phyloP scores from a whole-genome alignment of 176 grass and related monocot genomes.

The Aechmea fasciata region DNA sequence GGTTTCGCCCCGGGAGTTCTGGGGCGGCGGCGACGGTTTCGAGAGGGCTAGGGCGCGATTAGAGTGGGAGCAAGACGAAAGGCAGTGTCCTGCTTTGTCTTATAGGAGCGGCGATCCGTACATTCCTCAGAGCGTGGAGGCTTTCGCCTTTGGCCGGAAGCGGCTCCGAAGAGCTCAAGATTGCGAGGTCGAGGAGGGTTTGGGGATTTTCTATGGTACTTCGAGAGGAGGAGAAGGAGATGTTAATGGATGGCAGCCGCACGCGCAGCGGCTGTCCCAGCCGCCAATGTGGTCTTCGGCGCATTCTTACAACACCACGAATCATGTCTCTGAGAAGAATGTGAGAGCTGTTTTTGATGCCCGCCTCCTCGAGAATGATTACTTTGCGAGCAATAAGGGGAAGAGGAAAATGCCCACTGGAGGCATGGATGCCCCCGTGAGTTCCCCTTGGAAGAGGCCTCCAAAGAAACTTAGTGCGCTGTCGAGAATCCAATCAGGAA shows the following conservation, averaged over 20 bases:
- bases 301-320: background rate
- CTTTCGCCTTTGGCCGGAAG: background rate
- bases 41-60: slow-evolving; percentile 17
- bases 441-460: slow-evolving; percentile 13
- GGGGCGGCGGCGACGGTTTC: background rate
- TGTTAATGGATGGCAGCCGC: background rate
- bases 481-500: slow-evolving; percentile 31
- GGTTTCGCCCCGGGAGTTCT: background rate
- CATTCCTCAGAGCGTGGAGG: background rate
- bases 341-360: slow-evolving; percentile 1
- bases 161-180: slow-evolving; percentile 10
- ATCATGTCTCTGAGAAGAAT: slow-evolving; percentile 18
- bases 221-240: background rate
- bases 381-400: slow-evolving; percentile 31
- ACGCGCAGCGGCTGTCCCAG: background rate
- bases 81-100: background rate
- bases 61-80: slow-evolving; percentile 14
- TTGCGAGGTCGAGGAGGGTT: background rate
- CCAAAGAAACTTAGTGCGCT: slow-evolving; percentile 34
- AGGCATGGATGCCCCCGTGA: slow-evolving; percentile 12
- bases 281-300: background rate
- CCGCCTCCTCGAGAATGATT: slow-evolving; percentile 14
- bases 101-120: background rate
- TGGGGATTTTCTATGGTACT: background rate
- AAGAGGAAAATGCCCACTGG: slow-evolving; percentile 39